Percentiles rank a stretch among this genome's conserved stretches.
Evolutionary conservation across 768 basidiomycete genomes (phyloP).

Genomic region (Lentinula raphanica): DNA sequence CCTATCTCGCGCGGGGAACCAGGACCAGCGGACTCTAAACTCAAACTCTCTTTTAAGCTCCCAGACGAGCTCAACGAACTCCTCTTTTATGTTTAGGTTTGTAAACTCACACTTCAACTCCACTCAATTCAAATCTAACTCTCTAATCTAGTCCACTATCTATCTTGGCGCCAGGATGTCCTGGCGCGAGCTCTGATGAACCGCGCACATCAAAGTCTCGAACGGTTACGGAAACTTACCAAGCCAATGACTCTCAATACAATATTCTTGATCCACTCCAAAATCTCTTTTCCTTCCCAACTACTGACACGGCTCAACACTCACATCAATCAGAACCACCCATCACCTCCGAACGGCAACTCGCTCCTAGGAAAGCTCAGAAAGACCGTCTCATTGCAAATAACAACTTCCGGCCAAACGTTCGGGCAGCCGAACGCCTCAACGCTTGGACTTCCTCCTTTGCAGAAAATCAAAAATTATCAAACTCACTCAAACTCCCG

Average conservation of each 20-base stretch:
- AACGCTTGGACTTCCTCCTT: neutral
- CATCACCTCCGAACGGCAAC: neutral
- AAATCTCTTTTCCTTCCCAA: neutral
- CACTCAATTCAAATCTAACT: neutral
- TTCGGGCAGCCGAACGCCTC: neutral
- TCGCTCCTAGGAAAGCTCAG: neutral
- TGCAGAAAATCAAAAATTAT: neutral
- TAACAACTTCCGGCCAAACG: neutral
- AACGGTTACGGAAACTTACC: too few relatives aligned
- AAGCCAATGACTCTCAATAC: too few relatives aligned
- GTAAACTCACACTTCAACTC: neutral
- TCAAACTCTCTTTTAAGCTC: neutral
- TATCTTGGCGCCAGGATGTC: neutral
- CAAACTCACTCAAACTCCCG: neutral
- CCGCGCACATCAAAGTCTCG: neutral
- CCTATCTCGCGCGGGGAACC: conserved; percentile 15
- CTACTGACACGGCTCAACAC: neutral
- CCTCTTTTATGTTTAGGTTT: conserved; percentile 6
- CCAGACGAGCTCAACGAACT: neutral
- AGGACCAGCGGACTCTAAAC: neutral
- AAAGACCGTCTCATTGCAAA: neutral
- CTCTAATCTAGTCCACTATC: neutral
- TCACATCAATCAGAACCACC: neutral
- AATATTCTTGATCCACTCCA: too few relatives aligned
- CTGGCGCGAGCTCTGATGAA: neutral